Evolutionary conservation across 257 asterid genomes (phyloP), one percentile per base, ranked within the genome.

Genomic region (Nicotiana tabacum): DNA sequence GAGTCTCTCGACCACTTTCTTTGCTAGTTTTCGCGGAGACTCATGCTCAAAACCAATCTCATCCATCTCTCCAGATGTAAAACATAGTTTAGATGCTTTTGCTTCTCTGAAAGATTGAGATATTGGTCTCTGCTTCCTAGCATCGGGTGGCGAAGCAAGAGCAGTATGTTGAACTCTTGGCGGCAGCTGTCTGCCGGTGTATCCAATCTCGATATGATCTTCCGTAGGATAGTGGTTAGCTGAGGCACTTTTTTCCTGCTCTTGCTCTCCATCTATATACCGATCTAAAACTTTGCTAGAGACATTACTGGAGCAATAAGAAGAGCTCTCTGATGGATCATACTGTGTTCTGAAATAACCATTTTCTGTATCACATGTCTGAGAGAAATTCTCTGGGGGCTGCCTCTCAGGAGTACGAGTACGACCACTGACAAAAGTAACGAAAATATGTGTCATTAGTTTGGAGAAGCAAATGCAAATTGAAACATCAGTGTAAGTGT

Each of bases 1-100:
- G 87, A 97, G 99, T 81, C 98, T 93, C 94, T 94, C 99, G 65
- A 95, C 92, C 84, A 97, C 99, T 24, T 90, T 87, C 82, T 88
- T 94, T 35, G 99, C 99, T 56, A 97, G 90, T 86, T 91, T 91
- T 60, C 94, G 84, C 13, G 98, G 98, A 84, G 98, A 95, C 77
- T 87, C 97, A 82, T 88, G 88, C 86, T 90, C 88, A 82, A 89
- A 84, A 61, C 92, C 94, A 72, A 82, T 86, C 62, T 89, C 92
- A 48, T 82, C 85, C 87, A 85, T 89, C 64, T 91, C 92, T 82
- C 87, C 83, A 21, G 94, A 87, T 64, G 92, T 72, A 79, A 89
- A 84, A 60, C 84, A 91, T 78, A 48, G 77, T 64, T 89, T 89
- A n/a, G 92, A 69, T 37, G 65, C 67, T 88, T 90, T 92, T 69